A percentile compares a stretch with the other conserved stretches of the same genome.
phyloP scores from a whole-genome alignment of 164 flowering plant genomes.

The Chimonanthus salicifolius region DNA sequence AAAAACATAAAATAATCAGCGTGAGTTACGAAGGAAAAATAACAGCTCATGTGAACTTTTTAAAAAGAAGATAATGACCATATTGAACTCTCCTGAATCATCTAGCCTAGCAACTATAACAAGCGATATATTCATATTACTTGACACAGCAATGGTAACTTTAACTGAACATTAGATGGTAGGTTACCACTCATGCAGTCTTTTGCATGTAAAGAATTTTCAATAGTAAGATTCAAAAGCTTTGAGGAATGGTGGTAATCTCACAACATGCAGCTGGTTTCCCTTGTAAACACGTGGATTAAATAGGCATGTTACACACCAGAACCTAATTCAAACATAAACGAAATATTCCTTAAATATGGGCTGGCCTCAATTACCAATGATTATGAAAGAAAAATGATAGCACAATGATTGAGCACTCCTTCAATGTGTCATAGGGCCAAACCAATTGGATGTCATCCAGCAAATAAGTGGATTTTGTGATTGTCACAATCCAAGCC shows the following conservation, averaged over 20 bases:
- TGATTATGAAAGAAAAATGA: no score
- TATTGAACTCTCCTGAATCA: constrained; percentile 3
- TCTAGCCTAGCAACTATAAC: neutral
- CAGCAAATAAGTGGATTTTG: neutral
- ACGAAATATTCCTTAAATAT: neutral
- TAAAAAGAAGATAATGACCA: neutral
- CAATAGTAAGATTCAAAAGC: neutral
- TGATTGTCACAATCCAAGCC: neutral
- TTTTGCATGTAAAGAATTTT: neutral
- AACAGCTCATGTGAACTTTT: neutral
- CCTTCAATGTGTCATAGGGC: neutral
- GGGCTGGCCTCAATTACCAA: no score
- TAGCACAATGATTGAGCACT: neutral
- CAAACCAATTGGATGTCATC: neutral
- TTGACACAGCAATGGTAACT: neutral
- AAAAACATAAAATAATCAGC: neutral
- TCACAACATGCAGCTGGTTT: neutral
- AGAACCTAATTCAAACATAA: neutral
- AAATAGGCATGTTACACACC: no score
- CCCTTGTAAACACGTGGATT: neutral
- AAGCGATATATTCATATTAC: neutral
- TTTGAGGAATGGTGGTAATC: neutral
- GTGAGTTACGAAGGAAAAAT: neutral
- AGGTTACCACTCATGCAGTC: neutral
- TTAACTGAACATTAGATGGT: neutral